Evolutionary conservation across 768 basidiomycete genomes (phyloP), one percentile per base, ranked within the genome.

Genomic region (Lenzites betulinus): DNA sequence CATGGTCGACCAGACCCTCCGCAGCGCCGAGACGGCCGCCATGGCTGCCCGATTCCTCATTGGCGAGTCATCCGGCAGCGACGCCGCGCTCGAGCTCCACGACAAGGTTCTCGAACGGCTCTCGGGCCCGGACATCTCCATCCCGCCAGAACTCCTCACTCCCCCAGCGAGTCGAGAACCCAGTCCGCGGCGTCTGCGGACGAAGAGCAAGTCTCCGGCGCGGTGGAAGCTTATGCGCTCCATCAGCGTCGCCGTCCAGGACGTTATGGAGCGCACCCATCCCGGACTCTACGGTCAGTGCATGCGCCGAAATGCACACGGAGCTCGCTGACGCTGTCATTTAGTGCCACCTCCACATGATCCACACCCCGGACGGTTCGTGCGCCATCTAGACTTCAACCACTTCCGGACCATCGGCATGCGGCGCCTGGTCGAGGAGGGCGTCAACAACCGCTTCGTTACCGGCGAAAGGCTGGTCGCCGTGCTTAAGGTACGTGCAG

Each of bases 401-500:
- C 94, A 96, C 71, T 99, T 99, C 79, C 86, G 95, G 26, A 96
- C 97, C 25, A 94, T 96, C 57, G 96, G 96, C 0, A 95, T 98
- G 87, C 84, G 93, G 50, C 87, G 97, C 20, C 92, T 91, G 4
- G 85, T 97, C 2, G 93, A 92, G 30, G 94, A 97, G 73, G 90
- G 93, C 41, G 84, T 92, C 15, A 87, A 85, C 54, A 89, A 90
- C 66, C 90, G 94, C 11, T 99, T 96, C 68, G 95, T 99, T 38
- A 99, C 96, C 1, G 89, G 90, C 0, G 89, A 90, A 56, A 84
- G 96, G 55, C 82, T 99, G 3, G 81, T 87, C 58, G 85, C 86
- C 0, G 79, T 93, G 25, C 77, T 93, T 30, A 91, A 92, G 81
- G 92, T 90, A 61, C 25, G 81, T 69, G 26, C 7, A 26, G 46